A percentile compares a stretch with the other conserved stretches of the same genome.
phyloP scores from a whole-genome alignment of 495 filamentous ascomycete genomes.

The Clohesyomyces aquaticus region DNA sequence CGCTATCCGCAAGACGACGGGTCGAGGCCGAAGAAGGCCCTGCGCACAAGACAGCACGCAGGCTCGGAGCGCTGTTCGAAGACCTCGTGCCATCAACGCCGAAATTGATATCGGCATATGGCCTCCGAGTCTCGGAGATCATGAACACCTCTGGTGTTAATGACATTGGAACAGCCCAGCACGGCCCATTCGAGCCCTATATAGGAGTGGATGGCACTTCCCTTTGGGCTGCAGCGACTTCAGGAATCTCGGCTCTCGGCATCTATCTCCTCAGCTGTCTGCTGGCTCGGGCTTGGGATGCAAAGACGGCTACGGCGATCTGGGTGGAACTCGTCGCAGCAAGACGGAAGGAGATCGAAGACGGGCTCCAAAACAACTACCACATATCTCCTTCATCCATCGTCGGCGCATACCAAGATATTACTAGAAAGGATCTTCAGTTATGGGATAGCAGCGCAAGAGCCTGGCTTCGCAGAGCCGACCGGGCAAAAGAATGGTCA shows the following conservation, averaged over 20 bases:
- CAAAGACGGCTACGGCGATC: slow-evolving; percentile 17
- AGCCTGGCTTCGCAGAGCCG: slow-evolving; percentile 23
- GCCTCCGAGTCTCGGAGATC: slow-evolving; percentile 11
- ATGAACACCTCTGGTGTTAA: not conserved
- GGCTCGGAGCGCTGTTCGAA: slow-evolving; percentile 19
- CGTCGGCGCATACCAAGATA: not conserved
- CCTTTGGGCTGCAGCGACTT: slow-evolving; percentile 46
- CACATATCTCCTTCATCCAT: not conserved
- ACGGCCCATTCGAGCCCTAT: slow-evolving; percentile 42
- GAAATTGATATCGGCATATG: slow-evolving; percentile 11
- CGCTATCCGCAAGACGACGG: slow-evolving; percentile 10
- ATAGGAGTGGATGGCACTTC: slow-evolving; percentile 43
- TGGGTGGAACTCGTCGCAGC: slow-evolving; percentile 32
- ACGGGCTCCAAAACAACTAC: slow-evolving; percentile 18
- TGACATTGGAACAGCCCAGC: not conserved
- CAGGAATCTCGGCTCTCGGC: not conserved
- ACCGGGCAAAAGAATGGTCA: slow-evolving; percentile 21
- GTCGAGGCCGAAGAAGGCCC: slow-evolving; percentile 15
- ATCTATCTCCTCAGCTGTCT: slow-evolving; percentile 29
- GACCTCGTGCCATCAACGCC: slow-evolving; percentile 9
- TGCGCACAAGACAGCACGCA: slow-evolving; percentile 8
- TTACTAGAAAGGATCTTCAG: slow-evolving; percentile 18
- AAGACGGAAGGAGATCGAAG: slow-evolving; percentile 33
- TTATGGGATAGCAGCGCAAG: slow-evolving; percentile 22
- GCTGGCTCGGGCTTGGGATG: slow-evolving; percentile 22